Conservation (phyloP, 1,139 yeast genomes). For the Debaryomyces psychrophilus region DNA sequence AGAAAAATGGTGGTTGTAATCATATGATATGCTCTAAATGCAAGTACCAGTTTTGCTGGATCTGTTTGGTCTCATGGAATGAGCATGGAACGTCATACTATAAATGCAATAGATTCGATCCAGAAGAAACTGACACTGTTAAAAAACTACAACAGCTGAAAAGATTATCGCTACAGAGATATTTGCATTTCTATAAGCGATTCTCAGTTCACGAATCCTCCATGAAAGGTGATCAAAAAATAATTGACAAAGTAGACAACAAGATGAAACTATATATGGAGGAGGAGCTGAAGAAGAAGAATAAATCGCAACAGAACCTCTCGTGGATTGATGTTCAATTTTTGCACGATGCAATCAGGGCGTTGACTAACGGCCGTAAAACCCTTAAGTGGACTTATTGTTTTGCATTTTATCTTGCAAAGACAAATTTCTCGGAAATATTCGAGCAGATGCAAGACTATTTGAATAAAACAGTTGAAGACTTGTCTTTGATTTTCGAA, state of each 20-base stretch:
- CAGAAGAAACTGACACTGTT: conserved; percentile 34
- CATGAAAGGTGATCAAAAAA: conserved; percentile 68
- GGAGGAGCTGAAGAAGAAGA: conserved; percentile 26
- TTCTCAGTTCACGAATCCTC: conserved; percentile 81
- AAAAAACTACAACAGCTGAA: conserved; percentile 37
- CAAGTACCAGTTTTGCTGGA: conserved; percentile 87
- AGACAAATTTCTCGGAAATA: conserved; percentile 53
- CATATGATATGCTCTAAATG: conserved; percentile 92
- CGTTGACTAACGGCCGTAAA: conserved; percentile 69
- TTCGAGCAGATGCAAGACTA: conserved; percentile 78
- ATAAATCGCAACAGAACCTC: conserved; percentile 29
- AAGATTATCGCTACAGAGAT: conserved; percentile 58
- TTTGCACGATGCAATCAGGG: conserved; percentile 69
- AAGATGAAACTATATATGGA: conserved; percentile 64
- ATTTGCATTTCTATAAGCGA: conserved; percentile 75
- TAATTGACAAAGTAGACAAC: conserved; percentile 63
- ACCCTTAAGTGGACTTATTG: conserved; percentile 93
- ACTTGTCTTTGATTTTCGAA: conserved; percentile 72
- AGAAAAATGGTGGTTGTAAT: conserved; percentile 93
- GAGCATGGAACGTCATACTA: conserved; percentile 69
- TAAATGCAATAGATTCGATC: conserved; percentile 66
- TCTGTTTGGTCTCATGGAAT: conserved; percentile 78
- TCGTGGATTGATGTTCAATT: conserved; percentile 94
- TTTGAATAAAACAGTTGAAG: conserved; percentile 76
- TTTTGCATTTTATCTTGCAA: conserved; percentile 67